Conservation (phyloP, 2,329 filamentous ascomycete genomes). For the Dactylella cylindrospora region DNA sequence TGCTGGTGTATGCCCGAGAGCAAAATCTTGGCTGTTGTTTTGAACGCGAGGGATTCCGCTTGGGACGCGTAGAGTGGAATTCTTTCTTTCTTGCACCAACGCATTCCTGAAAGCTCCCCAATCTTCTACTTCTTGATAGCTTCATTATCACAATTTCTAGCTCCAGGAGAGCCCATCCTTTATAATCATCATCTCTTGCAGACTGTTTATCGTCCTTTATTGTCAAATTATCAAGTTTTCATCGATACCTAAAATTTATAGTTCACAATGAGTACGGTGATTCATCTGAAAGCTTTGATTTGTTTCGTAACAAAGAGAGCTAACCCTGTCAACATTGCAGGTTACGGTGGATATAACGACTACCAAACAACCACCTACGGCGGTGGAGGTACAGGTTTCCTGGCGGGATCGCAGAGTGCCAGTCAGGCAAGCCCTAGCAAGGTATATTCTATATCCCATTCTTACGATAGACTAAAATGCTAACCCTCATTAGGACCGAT, state of each 20-base stretch:
- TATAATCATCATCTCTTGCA: too few species aligned
- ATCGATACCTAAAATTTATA: too few species aligned
- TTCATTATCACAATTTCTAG: background rate
- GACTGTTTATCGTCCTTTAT: too few species aligned
- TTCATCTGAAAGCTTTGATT: background rate
- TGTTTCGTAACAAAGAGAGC: background rate
- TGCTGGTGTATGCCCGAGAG: too few species aligned
- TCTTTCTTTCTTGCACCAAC: background rate
- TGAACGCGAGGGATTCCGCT: conserved; percentile 35
- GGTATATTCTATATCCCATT: conserved; percentile 2
- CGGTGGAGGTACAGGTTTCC: conserved; percentile 45
- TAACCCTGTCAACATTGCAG: conserved; percentile 2
- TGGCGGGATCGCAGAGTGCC: conserved; percentile 45
- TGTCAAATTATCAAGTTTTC: too few species aligned
- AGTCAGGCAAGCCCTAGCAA: conserved; percentile 48
- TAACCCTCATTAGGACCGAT: conserved; percentile 12
- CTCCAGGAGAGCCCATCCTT: too few species aligned
- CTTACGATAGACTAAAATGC: background rate
- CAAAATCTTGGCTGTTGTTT: conserved; percentile 43
- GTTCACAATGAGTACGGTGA: conserved; percentile 24
- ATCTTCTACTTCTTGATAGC: too few species aligned
- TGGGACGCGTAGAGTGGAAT: conserved; percentile 35
- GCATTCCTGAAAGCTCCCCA: too few species aligned
- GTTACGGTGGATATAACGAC: conserved; percentile 45
- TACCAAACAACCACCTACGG: conserved; percentile 39